Percentiles rank a stretch among this genome's conserved stretches.
phyloP scores from a whole-genome alignment of 179 eudicot species.

The Gypsophila paniculata region DNA sequence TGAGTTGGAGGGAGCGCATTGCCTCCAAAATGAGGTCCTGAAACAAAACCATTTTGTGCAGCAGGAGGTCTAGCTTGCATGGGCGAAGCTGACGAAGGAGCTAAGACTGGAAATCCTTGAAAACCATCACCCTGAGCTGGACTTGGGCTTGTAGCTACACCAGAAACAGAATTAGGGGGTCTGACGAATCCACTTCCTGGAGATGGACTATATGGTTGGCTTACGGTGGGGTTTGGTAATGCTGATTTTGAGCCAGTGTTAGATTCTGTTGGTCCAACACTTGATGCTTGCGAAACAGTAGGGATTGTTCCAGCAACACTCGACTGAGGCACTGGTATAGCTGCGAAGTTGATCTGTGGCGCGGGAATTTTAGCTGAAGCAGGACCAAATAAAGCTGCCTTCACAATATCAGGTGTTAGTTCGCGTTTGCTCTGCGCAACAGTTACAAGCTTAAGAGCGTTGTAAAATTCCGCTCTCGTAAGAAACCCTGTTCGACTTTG shows the following conservation, averaged over 20 bases:
- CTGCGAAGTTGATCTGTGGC: constrained; percentile 69
- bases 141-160: constrained; percentile 34
- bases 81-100: constrained; percentile 22
- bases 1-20: constrained; percentile 30
- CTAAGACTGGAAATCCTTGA: constrained; percentile 46
- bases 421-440: constrained; percentile 91
- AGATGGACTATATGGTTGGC: constrained; percentile 52
- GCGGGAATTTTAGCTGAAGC: constrained; percentile 92
- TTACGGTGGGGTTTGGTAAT: constrained; percentile 38
- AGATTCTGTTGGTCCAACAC: constrained; percentile 32
- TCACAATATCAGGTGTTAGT: constrained; percentile 82
- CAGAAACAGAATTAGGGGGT: constrained; percentile 51
- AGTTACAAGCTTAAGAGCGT: constrained; percentile 93
- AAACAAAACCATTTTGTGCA: constrained; percentile 37
- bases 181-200: constrained; percentile 47
- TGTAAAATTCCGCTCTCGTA: constrained; percentile 85
- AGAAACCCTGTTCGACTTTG: constrained; percentile 71
- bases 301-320: constrained; percentile 31
- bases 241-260: constrained; percentile 40
- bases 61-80: constrained; percentile 24
- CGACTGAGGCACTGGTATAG: constrained; percentile 42
- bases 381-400: constrained; percentile 77
- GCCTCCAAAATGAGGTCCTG: constrained; percentile 30
- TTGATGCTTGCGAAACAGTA: constrained; percentile 26
- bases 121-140: constrained; percentile 42